These are phyloP conservation scores for Microcera coccophila DNA, from an alignment of 2,329 filamentous ascomycete genomes.

Conservation along the genomic window DNA sequence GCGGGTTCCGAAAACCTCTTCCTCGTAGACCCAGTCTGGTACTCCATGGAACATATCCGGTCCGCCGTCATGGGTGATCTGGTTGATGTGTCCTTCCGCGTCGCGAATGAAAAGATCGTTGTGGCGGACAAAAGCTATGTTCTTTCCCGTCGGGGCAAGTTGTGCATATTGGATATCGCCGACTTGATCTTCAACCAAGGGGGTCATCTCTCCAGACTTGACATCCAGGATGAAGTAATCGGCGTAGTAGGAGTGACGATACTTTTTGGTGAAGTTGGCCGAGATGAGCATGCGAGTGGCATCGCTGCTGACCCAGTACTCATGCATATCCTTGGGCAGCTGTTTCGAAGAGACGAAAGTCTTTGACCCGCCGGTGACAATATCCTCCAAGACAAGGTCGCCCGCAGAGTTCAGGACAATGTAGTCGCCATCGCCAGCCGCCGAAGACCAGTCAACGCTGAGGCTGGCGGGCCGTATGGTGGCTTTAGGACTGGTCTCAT, in stretches of 20 bases:
- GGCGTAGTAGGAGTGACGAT: slow-evolving; percentile 64
- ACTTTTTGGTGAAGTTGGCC: slow-evolving; percentile 64
- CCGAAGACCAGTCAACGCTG: slow-evolving; percentile 55
- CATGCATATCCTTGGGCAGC: slow-evolving; percentile 51
- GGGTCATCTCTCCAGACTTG: slow-evolving; percentile 48
- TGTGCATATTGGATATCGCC: slow-evolving; percentile 66
- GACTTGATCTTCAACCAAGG: slow-evolving; percentile 55
- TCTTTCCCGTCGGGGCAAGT: slow-evolving; percentile 54
- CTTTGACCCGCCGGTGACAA: slow-evolving; percentile 52
- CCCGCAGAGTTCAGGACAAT: slow-evolving; percentile 49
- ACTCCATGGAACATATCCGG: slow-evolving; percentile 61
- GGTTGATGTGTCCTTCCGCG: slow-evolving; percentile 43
- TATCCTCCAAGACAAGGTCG: slow-evolving; percentile 58
- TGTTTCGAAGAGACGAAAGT: slow-evolving; percentile 57
- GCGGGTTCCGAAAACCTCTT: slow-evolving; percentile 59
- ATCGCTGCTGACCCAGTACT: slow-evolving; percentile 61
- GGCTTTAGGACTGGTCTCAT: slow-evolving; percentile 51
- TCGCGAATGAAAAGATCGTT: slow-evolving; percentile 58
- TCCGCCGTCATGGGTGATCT: slow-evolving; percentile 57
- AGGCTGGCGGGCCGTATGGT: slow-evolving; percentile 44
- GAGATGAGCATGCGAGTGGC: slow-evolving; percentile 57
- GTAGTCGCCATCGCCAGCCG: slow-evolving; percentile 59
- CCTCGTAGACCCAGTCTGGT: slow-evolving; percentile 80
- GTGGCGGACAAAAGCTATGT: slow-evolving; percentile 63
- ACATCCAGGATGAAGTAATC: slow-evolving; percentile 64